A percentile compares a stretch with the other conserved stretches of the same genome.
Evolutionary conservation across 148 eudicot genomes (phyloP).

Genomic region (Salicornia ramosissima): DNA sequence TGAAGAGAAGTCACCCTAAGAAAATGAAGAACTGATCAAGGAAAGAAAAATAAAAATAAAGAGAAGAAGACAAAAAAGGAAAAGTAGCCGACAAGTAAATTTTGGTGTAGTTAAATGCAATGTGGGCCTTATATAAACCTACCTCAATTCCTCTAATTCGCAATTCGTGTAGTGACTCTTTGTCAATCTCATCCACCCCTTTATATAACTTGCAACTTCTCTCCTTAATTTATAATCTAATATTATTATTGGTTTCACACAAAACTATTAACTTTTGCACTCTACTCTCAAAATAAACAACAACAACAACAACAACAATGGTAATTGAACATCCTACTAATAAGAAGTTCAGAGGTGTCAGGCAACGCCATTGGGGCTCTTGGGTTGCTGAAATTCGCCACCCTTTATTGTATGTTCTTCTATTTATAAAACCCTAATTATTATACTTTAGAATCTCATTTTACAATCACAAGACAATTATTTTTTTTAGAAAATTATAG

Average conservation of each 20-base stretch:
- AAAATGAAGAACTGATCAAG: too few species aligned
- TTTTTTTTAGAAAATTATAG: too few species aligned
- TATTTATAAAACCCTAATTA: background rate
- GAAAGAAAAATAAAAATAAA: too few species aligned
- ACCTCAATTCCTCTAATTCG: background rate
- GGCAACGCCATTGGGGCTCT: slow-evolving; percentile 78
- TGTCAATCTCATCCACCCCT: background rate
- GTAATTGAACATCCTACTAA: slow-evolving; percentile 35
- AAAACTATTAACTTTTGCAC: background rate
- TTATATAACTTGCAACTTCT: background rate
- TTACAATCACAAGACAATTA: too few species aligned
- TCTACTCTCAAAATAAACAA: slow-evolving; percentile 9
- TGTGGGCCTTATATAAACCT: background rate
- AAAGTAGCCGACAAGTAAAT: background rate
- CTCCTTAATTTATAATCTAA: background rate
- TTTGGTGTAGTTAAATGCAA: background rate
- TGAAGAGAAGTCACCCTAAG: too few species aligned
- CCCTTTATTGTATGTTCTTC: slow-evolving; percentile 43
- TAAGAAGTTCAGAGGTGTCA: slow-evolving; percentile 69
- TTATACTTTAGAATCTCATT: too few species aligned
- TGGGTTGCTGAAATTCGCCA: slow-evolving; percentile 83
- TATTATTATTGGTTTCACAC: too few species aligned
- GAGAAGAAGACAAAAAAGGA: background rate
- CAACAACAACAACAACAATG: too few species aligned
- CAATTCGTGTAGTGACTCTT: background rate